A percentile compares a stretch with the other conserved stretches of the same genome.
Conservation (phyloP, 208 protist species). For the Angomonas deanei region DNA sequence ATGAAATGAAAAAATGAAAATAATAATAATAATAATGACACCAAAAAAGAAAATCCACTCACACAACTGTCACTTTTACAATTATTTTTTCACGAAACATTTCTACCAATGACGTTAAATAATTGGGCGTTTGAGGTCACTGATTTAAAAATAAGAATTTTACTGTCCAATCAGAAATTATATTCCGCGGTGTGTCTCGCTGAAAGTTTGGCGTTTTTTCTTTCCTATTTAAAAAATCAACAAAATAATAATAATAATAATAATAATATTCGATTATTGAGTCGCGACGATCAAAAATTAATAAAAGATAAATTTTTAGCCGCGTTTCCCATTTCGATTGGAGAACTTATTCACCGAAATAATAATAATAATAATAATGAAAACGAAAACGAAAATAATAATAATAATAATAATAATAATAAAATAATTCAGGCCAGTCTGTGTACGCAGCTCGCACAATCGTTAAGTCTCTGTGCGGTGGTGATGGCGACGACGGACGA, state of each 20-base stretch:
- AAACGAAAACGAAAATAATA: background rate
- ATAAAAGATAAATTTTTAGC: constrained; percentile 51
- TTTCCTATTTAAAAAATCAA: constrained; percentile 41
- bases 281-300: constrained; percentile 18
- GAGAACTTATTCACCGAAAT: constrained; percentile 30
- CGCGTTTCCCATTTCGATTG: constrained; percentile 61
- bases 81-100: constrained; percentile 12
- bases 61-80: background rate
- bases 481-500: constrained; percentile 49
- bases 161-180: constrained; percentile 48
- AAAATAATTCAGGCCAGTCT: background rate
- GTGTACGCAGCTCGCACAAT: background rate
- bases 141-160: constrained; percentile 45
- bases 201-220: constrained; percentile 29
- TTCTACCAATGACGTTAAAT: constrained; percentile 30
- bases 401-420: background rate
- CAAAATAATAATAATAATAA: constrained; percentile 10
- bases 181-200: constrained; percentile 41
- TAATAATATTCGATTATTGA: constrained; percentile 12
- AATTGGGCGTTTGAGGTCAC: constrained; percentile 71
- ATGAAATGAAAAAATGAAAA: background rate
- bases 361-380: constrained; percentile 3
- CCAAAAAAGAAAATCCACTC: background rate
- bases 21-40: background rate
- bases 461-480: background rate